Percentiles rank a stretch among this genome's conserved stretches.
These are phyloP conservation scores for Coccomyxa sp. DNA, from an alignment of 139 green algal species.

Conservation along the genomic window DNA sequence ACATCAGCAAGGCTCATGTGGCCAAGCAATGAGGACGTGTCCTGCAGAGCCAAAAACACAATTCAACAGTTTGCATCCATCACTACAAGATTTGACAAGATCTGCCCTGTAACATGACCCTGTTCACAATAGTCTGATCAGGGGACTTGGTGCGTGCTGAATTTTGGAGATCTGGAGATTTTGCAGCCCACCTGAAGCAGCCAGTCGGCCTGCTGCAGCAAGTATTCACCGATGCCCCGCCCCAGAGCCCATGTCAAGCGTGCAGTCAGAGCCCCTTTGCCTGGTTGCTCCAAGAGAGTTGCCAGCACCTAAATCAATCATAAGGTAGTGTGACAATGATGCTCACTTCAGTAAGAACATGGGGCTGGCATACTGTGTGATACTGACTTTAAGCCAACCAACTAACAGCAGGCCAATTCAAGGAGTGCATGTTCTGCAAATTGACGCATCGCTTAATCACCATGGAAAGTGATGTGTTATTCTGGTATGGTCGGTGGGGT, in stretches of 20 bases:
- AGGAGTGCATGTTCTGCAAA: too few species aligned
- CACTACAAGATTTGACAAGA: background rate
- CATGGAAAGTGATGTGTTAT: too few species aligned
- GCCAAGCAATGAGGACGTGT: conserved; percentile 23
- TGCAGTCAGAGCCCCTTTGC: background rate
- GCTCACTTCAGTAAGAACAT: too few species aligned
- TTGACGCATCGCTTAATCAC: too few species aligned
- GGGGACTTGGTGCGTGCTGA: too few species aligned
- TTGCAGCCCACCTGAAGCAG: conserved; percentile 31
- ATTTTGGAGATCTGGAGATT: background rate
- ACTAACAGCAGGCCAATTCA: too few species aligned
- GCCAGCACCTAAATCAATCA: background rate
- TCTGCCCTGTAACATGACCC: too few species aligned
- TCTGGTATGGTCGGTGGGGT: too few species aligned
- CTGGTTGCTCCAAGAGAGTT: background rate
- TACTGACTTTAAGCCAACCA: too few species aligned
- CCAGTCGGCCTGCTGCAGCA: conserved; percentile 39
- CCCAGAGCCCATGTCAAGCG: conserved; percentile 3
- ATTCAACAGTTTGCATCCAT: background rate
- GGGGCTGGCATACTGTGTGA: too few species aligned
- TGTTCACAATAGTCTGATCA: too few species aligned
- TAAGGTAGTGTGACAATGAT: too few species aligned
- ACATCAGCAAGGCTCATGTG: conserved; percentile 14
- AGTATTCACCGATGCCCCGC: conserved; percentile 24
- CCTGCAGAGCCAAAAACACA: background rate